These are phyloP conservation scores for Wallemia hederae DNA, from an alignment of 1,284 basidiomycete species.

Conservation along the genomic window DNA sequence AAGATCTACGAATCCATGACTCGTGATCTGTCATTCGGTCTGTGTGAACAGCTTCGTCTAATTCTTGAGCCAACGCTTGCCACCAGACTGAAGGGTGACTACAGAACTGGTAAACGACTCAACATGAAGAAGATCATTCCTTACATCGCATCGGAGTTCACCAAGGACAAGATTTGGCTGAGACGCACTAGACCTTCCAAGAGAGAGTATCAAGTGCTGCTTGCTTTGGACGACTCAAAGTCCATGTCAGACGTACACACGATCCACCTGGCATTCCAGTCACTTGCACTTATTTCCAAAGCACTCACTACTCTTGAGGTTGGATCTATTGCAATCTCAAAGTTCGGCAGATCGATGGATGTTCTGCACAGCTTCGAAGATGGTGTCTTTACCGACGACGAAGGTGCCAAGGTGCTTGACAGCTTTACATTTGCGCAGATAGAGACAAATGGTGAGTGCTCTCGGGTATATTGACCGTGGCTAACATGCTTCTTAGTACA, in stretches of 20 bases:
- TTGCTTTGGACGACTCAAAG: conserved; percentile 81
- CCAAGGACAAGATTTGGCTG: conserved; percentile 98
- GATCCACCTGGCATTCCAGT: conserved; percentile 79
- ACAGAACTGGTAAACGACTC: conserved; percentile 84
- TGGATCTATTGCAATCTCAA: conserved; percentile 71
- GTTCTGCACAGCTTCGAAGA: conserved; percentile 62
- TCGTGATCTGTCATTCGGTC: conserved; percentile 59
- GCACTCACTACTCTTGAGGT: conserved; percentile 78
- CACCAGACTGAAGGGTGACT: conserved; percentile 84
- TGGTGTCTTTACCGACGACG: conserved; percentile 41
- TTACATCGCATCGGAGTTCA: conserved; percentile 95
- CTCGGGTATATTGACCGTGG: neutral
- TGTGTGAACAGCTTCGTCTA: conserved; percentile 87
- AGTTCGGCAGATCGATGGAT: conserved; percentile 67
- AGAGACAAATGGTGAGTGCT: conserved; percentile 37
- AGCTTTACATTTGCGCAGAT: conserved; percentile 74
- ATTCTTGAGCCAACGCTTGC: conserved; percentile 87
- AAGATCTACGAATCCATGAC: conserved; percentile 67
- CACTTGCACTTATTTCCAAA: conserved; percentile 67
- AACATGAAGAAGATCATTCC: conserved; percentile 99
- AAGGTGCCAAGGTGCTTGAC: conserved; percentile 48
- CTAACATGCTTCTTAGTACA: conserved; percentile 20
- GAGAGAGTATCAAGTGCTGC: conserved; percentile 82
- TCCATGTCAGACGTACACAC: conserved; percentile 90
- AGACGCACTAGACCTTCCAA: conserved; percentile 74